A percentile compares a stretch with the other conserved stretches of the same genome.
phyloP scores from a whole-genome alignment of 2,329 filamentous ascomycete species.

The Dendrostoma leiphaemia region DNA sequence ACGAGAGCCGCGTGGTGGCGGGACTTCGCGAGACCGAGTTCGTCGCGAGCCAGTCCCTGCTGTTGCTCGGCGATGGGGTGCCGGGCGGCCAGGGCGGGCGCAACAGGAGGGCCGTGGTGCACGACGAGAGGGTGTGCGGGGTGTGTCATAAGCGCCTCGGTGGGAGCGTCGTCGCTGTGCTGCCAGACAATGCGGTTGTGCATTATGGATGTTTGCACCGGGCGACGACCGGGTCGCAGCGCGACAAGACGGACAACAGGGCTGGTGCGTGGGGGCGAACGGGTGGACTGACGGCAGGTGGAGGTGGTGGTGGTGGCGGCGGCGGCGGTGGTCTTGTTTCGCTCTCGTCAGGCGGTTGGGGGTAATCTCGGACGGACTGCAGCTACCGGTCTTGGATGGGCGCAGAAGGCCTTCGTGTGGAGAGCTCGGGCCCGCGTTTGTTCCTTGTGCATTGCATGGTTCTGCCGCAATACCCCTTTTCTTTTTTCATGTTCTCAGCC shows the following conservation, averaged over 20 bases:
- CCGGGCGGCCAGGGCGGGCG: slow-evolving; percentile 50
- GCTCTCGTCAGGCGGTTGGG: not conserved
- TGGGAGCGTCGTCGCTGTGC: slow-evolving; percentile 84
- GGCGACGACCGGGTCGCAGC: slow-evolving; percentile 18
- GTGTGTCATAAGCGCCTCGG: slow-evolving; percentile 93
- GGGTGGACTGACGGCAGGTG: not conserved
- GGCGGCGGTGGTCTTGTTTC: too few species aligned
- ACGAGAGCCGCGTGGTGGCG: slow-evolving; percentile 75
- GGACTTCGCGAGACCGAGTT: slow-evolving; percentile 76
- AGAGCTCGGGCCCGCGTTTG: not conserved
- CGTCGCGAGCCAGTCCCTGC: slow-evolving; percentile 69
- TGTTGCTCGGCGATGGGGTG: slow-evolving; percentile 71
- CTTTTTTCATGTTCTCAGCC: slow-evolving; percentile 1
- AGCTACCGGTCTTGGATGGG: not conserved
- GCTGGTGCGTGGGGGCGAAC: slow-evolving; percentile 6
- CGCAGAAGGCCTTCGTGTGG: not conserved
- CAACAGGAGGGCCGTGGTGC: slow-evolving; percentile 71
- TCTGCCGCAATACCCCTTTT: slow-evolving; percentile 14
- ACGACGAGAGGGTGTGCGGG: slow-evolving; percentile 84
- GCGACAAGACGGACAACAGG: not conserved
- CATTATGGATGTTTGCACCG: slow-evolving; percentile 74
- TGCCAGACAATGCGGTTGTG: slow-evolving; percentile 79
- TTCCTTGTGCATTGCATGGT: not conserved
- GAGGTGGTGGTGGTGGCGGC: not conserved
- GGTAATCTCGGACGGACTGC: too few species aligned